Evolutionary conservation across 2,329 filamentous ascomycete genomes (phyloP).

Genomic region (Aspergillus caelatus): DNA sequence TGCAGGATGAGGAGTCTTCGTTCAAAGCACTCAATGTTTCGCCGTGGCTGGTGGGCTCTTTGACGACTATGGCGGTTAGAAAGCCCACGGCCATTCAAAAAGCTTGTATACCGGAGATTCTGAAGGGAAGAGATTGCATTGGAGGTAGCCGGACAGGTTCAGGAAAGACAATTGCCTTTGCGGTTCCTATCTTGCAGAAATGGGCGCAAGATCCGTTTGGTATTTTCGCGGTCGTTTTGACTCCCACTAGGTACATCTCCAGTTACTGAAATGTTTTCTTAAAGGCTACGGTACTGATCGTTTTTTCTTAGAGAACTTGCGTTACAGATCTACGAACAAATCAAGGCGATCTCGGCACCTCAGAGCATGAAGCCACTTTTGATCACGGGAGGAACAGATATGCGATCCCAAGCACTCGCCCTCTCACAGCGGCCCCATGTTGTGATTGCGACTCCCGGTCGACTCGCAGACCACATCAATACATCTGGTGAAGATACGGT

Average conservation of each 20-base stretch:
- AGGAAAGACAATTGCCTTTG: conserved; percentile 95
- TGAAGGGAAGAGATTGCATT: conserved; percentile 90
- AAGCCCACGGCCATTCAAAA: conserved; percentile 91
- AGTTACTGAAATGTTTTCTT: background rate
- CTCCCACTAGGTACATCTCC: conserved; percentile 69
- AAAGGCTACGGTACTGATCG: background rate
- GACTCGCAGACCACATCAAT: conserved; percentile 89
- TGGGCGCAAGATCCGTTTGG: conserved; percentile 92
- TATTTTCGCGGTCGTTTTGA: conserved; percentile 87
- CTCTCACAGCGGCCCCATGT: conserved; percentile 82
- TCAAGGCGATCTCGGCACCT: conserved; percentile 86
- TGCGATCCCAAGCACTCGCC: conserved; percentile 85
- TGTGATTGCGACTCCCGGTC: conserved; percentile 90
- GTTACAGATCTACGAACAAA: conserved; percentile 93
- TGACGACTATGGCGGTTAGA: conserved; percentile 77
- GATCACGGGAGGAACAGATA: conserved; percentile 91
- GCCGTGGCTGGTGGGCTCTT: conserved; percentile 85
- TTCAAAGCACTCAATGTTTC: conserved; percentile 74
- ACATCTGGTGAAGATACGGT: conserved; percentile 91
- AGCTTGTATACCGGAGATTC: conserved; percentile 87
- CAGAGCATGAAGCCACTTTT: conserved; percentile 85
- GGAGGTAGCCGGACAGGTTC: conserved; percentile 93
- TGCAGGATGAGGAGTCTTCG: conserved; percentile 53
- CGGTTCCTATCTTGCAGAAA: conserved; percentile 88
- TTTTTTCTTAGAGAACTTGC: conserved; percentile 72